Evolutionary conservation across 2,329 filamentous ascomycete genomes (phyloP).

Genomic region (Diaporthe sp.): DNA sequence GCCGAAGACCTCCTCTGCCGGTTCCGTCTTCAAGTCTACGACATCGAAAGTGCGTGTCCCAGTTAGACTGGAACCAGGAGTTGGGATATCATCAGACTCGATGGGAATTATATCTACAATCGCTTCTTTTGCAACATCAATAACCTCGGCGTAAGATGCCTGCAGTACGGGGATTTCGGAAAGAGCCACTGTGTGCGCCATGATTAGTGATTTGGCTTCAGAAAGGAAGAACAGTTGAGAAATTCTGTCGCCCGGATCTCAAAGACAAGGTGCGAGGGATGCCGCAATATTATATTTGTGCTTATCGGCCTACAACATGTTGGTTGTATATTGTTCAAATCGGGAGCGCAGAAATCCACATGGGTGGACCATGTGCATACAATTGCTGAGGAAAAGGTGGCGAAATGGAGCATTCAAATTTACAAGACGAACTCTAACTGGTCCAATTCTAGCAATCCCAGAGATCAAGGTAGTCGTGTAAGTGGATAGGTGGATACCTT

Average conservation of each 20-base stretch:
- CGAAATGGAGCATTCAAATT: not conserved
- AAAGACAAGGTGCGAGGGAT: not conserved
- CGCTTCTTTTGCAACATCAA: not conserved
- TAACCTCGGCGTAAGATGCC: not conserved
- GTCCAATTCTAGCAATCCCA: not conserved
- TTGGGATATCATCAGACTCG: not conserved
- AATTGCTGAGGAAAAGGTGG: not conserved
- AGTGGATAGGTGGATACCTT: slow-evolving; percentile 14
- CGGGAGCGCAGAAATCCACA: not conserved
- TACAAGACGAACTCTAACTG: not conserved
- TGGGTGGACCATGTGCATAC: not conserved
- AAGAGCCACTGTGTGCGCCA: not conserved
- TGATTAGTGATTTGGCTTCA: not conserved
- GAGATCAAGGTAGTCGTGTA: not conserved
- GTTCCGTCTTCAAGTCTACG: not conserved
- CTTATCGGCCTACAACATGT: not conserved
- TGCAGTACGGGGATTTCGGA: not conserved
- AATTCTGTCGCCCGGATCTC: not conserved
- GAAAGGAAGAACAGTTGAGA: not conserved
- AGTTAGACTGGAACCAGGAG: not conserved
- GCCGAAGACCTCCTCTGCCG: slow-evolving; percentile 1
- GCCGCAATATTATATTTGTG: not conserved
- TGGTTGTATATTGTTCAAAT: not conserved
- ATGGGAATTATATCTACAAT: not conserved
- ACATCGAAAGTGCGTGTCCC: not conserved